A percentile compares a stretch with the other conserved stretches of the same genome.
Conservation (phyloP, 306 rosid species). For the Cotoneaster glaucophyllus region DNA sequence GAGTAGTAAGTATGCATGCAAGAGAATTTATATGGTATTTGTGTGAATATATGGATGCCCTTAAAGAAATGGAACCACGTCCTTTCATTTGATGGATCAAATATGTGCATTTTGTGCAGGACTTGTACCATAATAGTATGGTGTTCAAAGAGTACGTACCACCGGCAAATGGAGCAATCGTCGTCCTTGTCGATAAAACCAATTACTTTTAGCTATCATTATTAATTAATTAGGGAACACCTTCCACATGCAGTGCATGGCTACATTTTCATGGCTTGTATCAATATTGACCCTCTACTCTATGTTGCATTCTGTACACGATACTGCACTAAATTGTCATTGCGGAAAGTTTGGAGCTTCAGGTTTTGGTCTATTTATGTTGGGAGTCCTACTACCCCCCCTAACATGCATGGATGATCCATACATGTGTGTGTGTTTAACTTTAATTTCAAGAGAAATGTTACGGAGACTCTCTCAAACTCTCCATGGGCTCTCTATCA, state of each 20-base stretch:
- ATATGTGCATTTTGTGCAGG: background rate
- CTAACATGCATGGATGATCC: background rate
- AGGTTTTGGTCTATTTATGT: background rate
- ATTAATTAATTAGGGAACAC: slow-evolving; percentile 7
- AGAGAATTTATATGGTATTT: too few relatives aligned
- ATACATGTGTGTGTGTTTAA: too few relatives aligned
- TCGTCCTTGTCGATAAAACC: background rate
- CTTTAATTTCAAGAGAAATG: background rate
- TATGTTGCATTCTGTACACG: background rate
- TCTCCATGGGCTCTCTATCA: too few relatives aligned
- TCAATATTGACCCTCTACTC: background rate
- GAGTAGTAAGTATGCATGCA: background rate
- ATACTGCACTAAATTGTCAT: background rate
- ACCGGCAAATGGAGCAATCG: background rate
- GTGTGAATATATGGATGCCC: background rate
- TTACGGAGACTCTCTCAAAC: too few relatives aligned
- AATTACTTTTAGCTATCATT: too few relatives aligned
- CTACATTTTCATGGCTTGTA: slow-evolving; percentile 13
- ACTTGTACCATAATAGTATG: background rate
- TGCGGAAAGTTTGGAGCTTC: background rate
- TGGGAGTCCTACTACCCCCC: background rate
- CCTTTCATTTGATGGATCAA: background rate
- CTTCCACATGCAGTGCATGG: slow-evolving; percentile 22
- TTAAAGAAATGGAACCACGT: background rate
- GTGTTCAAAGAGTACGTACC: background rate